Base-by-base conservation (phyloP, 2,329 filamentous ascomycete species). In the Penicillium sp. region DNA sequence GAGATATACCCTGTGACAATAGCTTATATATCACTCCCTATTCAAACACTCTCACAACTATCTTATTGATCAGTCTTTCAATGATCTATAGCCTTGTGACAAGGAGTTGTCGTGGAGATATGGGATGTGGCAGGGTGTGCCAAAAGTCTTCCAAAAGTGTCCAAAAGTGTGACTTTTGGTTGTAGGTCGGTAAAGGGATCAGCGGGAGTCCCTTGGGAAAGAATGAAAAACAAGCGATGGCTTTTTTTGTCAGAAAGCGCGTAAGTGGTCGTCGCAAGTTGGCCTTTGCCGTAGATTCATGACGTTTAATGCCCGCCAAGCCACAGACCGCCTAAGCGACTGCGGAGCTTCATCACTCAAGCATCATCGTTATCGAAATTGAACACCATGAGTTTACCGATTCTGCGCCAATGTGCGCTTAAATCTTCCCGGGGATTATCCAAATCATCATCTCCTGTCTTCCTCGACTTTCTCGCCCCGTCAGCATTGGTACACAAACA, bases 391-490 rank as follows among this genome's bases (percentile, higher is more conserved):
- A 40, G 64, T n/a, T 22, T 68, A 34, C 49, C 54, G 27, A 49
- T 61, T 16, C 47, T 72, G 27, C 66, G 64, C 43, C 58, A 54
- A 40, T 64, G 48, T 49, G 50, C 61, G 18, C 42, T 62, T 7
- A 54, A 56, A 27, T 56, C 63, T 43, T 57, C 48, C 16, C 51
- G 55, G 14, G 54, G 44, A 21, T 27, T 54, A 32, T 27, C 39
- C 16, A 59, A 55, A 32, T 38, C 60, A 16, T 24, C 58, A 16
- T 59, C 62, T 4, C 66, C 69, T 1, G 45, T 69, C n/a, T 63
- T 68, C 18, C 68, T 75, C 24, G 71, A 75, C 52, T 75, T 74
- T 52, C 71, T 75, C 43, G 69, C 66, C 5, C 72, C 72, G 5
- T 69, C 56, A 49, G 57, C 59, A 48, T 53, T 61, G 42, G 68